These are phyloP conservation scores for Colletotrichum lentis DNA, from an alignment of 2,329 filamentous ascomycete genomes.

Conservation along the genomic window DNA sequence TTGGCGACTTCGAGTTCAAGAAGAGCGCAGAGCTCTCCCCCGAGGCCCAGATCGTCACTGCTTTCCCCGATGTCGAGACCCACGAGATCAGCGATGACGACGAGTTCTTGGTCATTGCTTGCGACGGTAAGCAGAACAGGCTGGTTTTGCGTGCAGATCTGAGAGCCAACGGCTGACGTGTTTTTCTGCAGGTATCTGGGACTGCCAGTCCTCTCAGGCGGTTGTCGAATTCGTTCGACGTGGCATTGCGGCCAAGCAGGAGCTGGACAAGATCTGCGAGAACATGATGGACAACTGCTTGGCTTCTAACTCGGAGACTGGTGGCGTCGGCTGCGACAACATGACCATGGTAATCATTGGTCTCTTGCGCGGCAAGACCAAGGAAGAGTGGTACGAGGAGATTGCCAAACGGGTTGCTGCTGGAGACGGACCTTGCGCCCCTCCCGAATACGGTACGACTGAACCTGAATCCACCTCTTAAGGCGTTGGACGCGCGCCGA, in stretches of 20 bases:
- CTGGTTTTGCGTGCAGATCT: background rate
- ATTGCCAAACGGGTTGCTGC: slow-evolving; percentile 93
- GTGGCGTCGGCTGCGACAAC: slow-evolving; percentile 98
- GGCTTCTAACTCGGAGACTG: slow-evolving; percentile 96
- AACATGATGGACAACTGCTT: slow-evolving; percentile 99
- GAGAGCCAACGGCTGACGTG: slow-evolving; percentile 9
- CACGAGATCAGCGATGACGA: slow-evolving; percentile 93
- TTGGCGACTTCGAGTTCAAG: slow-evolving; percentile 99
- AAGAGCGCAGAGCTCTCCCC: slow-evolving; percentile 96
- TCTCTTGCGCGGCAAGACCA: slow-evolving; percentile 87
- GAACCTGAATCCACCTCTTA: slow-evolving; percentile 38
- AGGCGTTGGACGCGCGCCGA: slow-evolving; percentile 33
- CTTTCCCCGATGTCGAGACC: slow-evolving; percentile 90
- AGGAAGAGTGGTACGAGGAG: slow-evolving; percentile 98
- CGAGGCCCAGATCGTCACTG: slow-evolving; percentile 98
- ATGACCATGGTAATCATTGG: slow-evolving; percentile 98
- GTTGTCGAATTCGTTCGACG: slow-evolving; percentile 96
- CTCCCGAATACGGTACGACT: slow-evolving; percentile 97
- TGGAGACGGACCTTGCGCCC: slow-evolving; percentile 96
- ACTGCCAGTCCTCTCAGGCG: slow-evolving; percentile 97
- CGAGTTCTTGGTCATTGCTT: slow-evolving; percentile 92
- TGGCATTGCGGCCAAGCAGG: slow-evolving; percentile 95
- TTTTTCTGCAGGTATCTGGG: slow-evolving; percentile 84
- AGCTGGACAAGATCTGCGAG: slow-evolving; percentile 93
- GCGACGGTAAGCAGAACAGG: slow-evolving; percentile 74